Percentiles rank a stretch among this genome's conserved stretches.
Evolutionary conservation across 768 basidiomycete genomes (phyloP).

Genomic region (Boletus vermiculosoides): DNA sequence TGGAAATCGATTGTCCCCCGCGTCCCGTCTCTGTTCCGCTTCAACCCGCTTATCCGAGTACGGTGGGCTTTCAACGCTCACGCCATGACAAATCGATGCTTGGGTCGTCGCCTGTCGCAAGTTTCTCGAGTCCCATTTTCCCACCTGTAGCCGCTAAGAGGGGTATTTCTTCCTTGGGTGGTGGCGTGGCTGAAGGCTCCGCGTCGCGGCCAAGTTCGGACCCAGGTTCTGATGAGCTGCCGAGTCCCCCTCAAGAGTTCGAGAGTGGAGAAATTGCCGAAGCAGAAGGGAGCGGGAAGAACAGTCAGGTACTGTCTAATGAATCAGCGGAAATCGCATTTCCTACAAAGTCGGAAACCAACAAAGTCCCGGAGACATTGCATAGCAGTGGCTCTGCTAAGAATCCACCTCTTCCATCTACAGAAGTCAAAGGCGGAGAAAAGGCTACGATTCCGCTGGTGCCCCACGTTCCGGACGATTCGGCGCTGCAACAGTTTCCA

Average conservation of each 20-base stretch:
- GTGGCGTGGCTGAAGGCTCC: slow-evolving; percentile 7
- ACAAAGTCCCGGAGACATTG: neutral
- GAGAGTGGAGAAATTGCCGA: slow-evolving; percentile 15
- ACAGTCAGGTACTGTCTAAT: slow-evolving; percentile 1
- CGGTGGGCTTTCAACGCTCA: neutral
- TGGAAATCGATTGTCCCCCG: slow-evolving; percentile 28
- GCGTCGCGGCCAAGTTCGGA: slow-evolving; percentile 13
- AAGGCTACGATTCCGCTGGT: neutral
- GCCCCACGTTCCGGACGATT: neutral
- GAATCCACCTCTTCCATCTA: neutral
- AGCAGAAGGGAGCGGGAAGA: slow-evolving; percentile 11
- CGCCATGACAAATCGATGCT: slow-evolving; percentile 5
- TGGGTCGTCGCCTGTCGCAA: slow-evolving; percentile 18
- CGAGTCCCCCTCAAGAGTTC: slow-evolving; percentile 14
- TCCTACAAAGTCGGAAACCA: neutral
- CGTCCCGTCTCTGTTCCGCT: slow-evolving; percentile 22
- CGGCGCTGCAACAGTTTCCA: neutral
- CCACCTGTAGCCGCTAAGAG: neutral
- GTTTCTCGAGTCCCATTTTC: slow-evolving; percentile 20
- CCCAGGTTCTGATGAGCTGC: slow-evolving; percentile 13
- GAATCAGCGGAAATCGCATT: slow-evolving; percentile 4
- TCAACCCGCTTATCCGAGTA: slow-evolving; percentile 7
- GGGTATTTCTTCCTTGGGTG: neutral
- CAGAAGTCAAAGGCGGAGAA: slow-evolving; percentile 2
- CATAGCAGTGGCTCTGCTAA: neutral